Base-by-base conservation (phyloP, 2,329 filamentous ascomycete species). In the Aspergillus sp. region DNA sequence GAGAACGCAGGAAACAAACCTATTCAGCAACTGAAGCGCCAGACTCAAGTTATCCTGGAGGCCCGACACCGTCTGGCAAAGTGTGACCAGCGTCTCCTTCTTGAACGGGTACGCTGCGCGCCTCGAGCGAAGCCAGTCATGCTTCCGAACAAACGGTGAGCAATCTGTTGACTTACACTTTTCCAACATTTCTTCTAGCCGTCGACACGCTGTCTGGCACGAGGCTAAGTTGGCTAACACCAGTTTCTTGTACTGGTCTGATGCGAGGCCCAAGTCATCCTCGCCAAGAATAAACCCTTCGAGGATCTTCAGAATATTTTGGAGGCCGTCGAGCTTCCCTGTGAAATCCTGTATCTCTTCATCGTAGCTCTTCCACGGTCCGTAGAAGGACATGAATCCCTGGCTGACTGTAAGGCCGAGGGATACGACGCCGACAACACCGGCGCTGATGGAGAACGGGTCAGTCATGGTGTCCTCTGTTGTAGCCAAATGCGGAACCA, bases 391-490 rank as follows among this genome's bases (percentile, higher is more conserved):
- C 2, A 63, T 23, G 22, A 65, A 31, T 4, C 63, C 63, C 51
- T 65, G 60, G 43, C 57, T 63, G 13, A 61, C 57, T 17, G 63
- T 38, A 22, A 65, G 59, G 41, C 60, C 63, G 54, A 65, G 63
- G 11, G 63, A 65, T 28, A 65, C 61, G 19, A 65, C 55, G 23
- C 63, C 63, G 22, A 55, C 52, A 23, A 46, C 58, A n/a, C 52
- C 43, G 5, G 30, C 46, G n/a, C 43, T 23, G 23, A 53, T 48
- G 31, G 57, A 63, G 38, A 63, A 75, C 76, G 75, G 58, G 31
- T 60, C 52, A 4, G 19, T 23, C 58, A 60, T 60, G 34, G 34
- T 15, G 34, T 41, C 9, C 11, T 3, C 34, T 41, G 13, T 41
- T 41, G 34, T 41, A 41, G 15, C 34, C 15, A 15, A 15, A 41